Conservation (phyloP, 495 filamentous ascomycete genomes). For the Aspergillus sparsus region DNA sequence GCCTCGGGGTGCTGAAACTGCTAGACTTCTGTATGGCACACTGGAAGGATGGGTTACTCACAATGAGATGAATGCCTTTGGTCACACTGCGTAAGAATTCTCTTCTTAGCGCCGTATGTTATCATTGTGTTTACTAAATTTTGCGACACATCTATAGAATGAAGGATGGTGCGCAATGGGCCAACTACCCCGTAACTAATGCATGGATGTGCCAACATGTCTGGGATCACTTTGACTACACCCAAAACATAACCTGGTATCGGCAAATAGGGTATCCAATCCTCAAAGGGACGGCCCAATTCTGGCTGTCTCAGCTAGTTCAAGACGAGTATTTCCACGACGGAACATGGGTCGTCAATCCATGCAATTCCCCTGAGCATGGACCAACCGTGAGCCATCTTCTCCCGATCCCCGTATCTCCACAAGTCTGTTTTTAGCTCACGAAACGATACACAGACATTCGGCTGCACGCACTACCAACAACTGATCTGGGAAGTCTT, state of each 20-base stretch:
- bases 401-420: too few species aligned
- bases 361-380: constrained; percentile 54
- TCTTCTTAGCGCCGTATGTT: too few species aligned
- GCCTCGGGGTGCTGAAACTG: constrained; percentile 51
- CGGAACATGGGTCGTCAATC: constrained; percentile 50
- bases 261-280: constrained; percentile 45
- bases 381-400: constrained; percentile 34
- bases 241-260: constrained; percentile 45
- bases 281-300: constrained; percentile 47
- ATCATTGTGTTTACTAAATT: too few species aligned
- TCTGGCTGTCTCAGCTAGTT: constrained; percentile 50
- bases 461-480: constrained; percentile 53
- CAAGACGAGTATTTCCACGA: constrained; percentile 50
- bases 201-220: constrained; percentile 57
- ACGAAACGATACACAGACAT: constrained; percentile 29
- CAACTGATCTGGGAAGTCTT: constrained; percentile 51
- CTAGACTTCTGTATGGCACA: constrained; percentile 47
- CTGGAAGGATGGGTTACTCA: constrained; percentile 48
- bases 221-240: constrained; percentile 51
- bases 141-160: too few species aligned
- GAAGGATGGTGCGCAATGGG: too few species aligned
- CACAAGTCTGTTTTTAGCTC: too few species aligned
- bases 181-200: constrained; percentile 8
- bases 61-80: constrained; percentile 53
- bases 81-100: constrained; percentile 41